Evolutionary conservation across 140 eudicot species (phyloP), one percentile per base, ranked within the genome.

Genomic region (Anethum foeniculum): DNA sequence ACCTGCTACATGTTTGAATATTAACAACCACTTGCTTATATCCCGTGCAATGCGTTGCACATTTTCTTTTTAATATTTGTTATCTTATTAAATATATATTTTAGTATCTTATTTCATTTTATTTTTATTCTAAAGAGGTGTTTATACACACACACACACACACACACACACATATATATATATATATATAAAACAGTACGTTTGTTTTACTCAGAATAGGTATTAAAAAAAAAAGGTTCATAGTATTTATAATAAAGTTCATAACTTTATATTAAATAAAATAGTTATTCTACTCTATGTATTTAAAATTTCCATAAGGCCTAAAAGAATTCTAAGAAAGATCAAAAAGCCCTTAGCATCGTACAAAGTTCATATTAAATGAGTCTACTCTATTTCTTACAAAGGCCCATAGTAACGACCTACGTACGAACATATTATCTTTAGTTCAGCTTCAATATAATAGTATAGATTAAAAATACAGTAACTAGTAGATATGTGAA

Each of bases 1-100:
- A 94, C 87, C 98, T 92, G 94, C 69, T 75, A 60, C 48, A 77
- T 64, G 51, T 71, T 32, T 75, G 75, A 75, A 39, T 12, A 77
- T 82, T 32, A 30, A 52, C 19, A 30, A 41, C 13, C 58, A 16
- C 58, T 49, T 13, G 56, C 56, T 49, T 51, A 51, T 51, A 51
- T 51, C 4, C 21, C 58, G 7, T 51, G 56, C 58, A 11, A 49
- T 48, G 54, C 15, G 54, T 10, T 48, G 54, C 19, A 49, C 19
- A 11, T 49, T 48, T 48, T 48, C 16, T 48, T 48, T 39, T 39
- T 5, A 39, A 2, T 39, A 39, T 39, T 39, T 39, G 43, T 39
- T 39, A 39, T 39, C 43, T 39, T 39, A 39, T 39, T 39, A 39
- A 6, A 2, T 39, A 39, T 39, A 39, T 39, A 39, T 39, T 39